phyloP scores from a whole-genome alignment of 371 early-diverging fungal genomes.

The Cladochytrium tenue region DNA sequence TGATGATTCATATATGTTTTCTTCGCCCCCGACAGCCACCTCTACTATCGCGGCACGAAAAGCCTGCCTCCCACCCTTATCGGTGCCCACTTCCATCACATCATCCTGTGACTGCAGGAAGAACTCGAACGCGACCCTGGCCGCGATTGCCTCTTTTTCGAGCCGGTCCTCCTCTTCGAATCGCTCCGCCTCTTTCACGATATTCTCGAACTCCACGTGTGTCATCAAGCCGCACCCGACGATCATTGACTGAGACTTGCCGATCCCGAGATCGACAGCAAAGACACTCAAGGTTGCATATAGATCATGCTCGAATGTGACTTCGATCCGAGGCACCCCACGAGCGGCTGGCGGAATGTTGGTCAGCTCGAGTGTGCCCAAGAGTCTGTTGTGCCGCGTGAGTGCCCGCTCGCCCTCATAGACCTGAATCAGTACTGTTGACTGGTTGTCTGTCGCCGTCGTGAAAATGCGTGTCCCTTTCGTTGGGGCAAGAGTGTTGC shows the following conservation, averaged over 20 bases:
- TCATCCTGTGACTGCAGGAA: too few species aligned
- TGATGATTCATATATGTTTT: too few species aligned
- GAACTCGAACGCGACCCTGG: too few species aligned
- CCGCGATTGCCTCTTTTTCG: too few species aligned
- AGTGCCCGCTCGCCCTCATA: slow-evolving; percentile 96
- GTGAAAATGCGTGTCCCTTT: slow-evolving; percentile 97
- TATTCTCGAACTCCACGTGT: slow-evolving; percentile 92
- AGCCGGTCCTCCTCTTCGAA: slow-evolving; percentile 94
- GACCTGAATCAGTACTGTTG: slow-evolving; percentile 94
- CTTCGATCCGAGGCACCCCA: slow-evolving; percentile 97
- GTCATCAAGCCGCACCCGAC: slow-evolving; percentile 96
- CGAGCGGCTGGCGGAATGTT: slow-evolving; percentile 94
- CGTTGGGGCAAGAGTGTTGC: slow-evolving; percentile 95
- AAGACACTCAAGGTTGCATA: slow-evolving; percentile 97
- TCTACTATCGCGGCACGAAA: too few species aligned
- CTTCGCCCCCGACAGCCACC: too few species aligned
- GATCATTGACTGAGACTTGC: slow-evolving; percentile 90
- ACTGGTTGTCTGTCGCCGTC: slow-evolving; percentile 97
- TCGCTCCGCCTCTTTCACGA: slow-evolving; percentile 94
- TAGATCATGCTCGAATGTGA: slow-evolving; percentile 95
- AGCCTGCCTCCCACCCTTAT: too few species aligned
- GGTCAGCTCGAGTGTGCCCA: slow-evolving; percentile 94
- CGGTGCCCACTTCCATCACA: too few species aligned
- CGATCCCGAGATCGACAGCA: slow-evolving; percentile 92
- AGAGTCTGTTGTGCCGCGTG: slow-evolving; percentile 93